Evolutionary conservation across 208 protist species (phyloP), one percentile per base, ranked within the genome.

Genomic region (Herpetomonas samuelpessoai): DNA sequence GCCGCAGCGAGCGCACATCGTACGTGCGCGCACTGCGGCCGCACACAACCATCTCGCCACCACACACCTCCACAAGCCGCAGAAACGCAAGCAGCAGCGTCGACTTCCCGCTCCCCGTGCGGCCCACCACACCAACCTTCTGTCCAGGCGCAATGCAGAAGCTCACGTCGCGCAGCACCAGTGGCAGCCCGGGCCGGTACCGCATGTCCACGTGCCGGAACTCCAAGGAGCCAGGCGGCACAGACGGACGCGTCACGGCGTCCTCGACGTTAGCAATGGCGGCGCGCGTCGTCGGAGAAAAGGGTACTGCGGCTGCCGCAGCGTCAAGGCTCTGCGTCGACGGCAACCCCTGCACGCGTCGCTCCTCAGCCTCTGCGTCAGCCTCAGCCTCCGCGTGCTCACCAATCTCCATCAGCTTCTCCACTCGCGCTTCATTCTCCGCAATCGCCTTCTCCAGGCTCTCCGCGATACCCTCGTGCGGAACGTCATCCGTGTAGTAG

Each of bases 31-130:
- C 45, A 30, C 54, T 62, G 54, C 21, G 31, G n/a, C 75, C 74
- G 46, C 70, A 65, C 22, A 93, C 57, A 10, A 79, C n/a, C 44
- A 94, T 74, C 6, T 54, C 14, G 10, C 87, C 87, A 0, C 60
- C 46, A 2, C 53, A 47, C 44, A 84, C 68, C 0, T 77, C 71
- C 21, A 93, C 78, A 21, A 93, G 74, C 21, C 87, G 71, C 16
- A 93, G 35, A 7, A 95, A 60, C 7, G 86, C 74, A 12, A 82
- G 68, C 57, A 93, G 57, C 58, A 96, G 55, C 30, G 88, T 82
- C 24, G 81, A 88, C 77, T 96, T 96, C 10, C 91, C 88, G 50
- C 76, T 81, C 0, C 92, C 92, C 0, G 90, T 94, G 50, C 81
- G 70, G 21, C 92, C 91, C 51, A 93, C 81, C 10, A 96, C 66